phyloP scores from a whole-genome alignment of 768 basidiomycete species.

The Pulveroboletus ravenelii region DNA sequence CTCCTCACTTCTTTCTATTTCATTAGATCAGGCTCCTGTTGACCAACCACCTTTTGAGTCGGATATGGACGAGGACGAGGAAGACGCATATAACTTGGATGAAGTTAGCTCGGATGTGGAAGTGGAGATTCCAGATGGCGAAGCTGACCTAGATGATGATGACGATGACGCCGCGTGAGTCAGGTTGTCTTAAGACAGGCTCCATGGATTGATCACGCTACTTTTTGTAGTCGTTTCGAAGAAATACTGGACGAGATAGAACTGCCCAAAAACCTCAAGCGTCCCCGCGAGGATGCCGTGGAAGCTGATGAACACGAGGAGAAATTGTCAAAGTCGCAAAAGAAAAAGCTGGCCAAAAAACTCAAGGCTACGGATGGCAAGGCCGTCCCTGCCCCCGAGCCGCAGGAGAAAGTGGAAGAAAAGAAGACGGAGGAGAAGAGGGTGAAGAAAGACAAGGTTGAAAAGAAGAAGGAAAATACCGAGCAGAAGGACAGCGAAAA shows the following conservation, averaged over 20 bases:
- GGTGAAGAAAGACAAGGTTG: constrained; percentile 45
- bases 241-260: constrained; percentile 46
- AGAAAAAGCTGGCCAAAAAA: constrained; percentile 67
- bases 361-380: constrained; percentile 57
- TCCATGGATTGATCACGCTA: neutral
- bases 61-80: constrained; percentile 55
- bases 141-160: constrained; percentile 51
- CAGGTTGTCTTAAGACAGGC: neutral
- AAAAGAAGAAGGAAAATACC: constrained; percentile 2
- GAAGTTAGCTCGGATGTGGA: constrained; percentile 85
- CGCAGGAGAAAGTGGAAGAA: constrained; percentile 27
- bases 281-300: constrained; percentile 58
- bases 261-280: constrained; percentile 52
- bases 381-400: constrained; percentile 31
- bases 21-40: constrained; percentile 47
- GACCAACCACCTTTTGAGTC: constrained; percentile 48
- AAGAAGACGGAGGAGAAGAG: constrained; percentile 53
- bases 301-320: constrained; percentile 36
- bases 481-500: constrained; percentile 30
- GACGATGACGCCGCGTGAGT: constrained; percentile 42
- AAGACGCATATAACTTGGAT: constrained; percentile 54
- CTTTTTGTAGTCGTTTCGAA: constrained; percentile 56
- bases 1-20: neutral
- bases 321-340: constrained; percentile 48
- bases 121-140: constrained; percentile 63